Base-by-base conservation (phyloP, 1,284 basidiomycete genomes). In the Anthracocystis walkeri region DNA sequence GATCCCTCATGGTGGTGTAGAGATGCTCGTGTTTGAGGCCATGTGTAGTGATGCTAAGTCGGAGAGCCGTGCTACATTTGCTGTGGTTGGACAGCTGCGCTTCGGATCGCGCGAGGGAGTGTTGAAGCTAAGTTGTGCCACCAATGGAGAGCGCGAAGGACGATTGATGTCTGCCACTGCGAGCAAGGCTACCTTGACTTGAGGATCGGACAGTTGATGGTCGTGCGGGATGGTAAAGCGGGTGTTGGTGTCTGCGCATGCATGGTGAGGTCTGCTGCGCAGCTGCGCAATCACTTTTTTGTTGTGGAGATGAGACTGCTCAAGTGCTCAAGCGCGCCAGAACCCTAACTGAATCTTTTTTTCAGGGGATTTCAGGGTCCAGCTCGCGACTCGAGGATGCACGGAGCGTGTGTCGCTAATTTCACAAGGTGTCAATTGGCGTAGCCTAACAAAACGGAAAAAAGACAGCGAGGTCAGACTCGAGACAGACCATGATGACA, bases 1-100 rank as follows among this genome's bases (percentile, higher is more conserved):
- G 31, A 25, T 52, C 35, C 51, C 58, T 61, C 68, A 71, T 71
- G 50, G 3, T 60, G 61, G 27, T 7, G 40, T 7, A 31, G 14
- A 23, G 45, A 20, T 20, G 7, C n/a, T 38, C n/a, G n/a, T 29
- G 42, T 38, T 46, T 31, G 41, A 46, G 49, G 18, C 41, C 42
- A 52, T 35, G 33, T 40, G 21, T 20, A 3, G 35, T 38, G 35
- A 20, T 29, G 40, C 42, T 14, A 29, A 21, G 44, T 38, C 14
- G 10, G 29, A 8, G 41, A 51, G 35, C 14, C 18, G 23, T 20
- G 62, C 50, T 31, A 52, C 50, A 53, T 48, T 35, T 42, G 42
- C 35, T 31, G 20, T 27, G 50, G 31, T 31, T 23, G 11, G 6
- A 25, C 44, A 25, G 42, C 31, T 33, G n/a, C 21, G 27, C 48